Percentiles rank a stretch among this genome's conserved stretches.
Conservation (phyloP, 2,329 filamentous ascomycete species). For the Mollisiaceae sp. region DNA sequence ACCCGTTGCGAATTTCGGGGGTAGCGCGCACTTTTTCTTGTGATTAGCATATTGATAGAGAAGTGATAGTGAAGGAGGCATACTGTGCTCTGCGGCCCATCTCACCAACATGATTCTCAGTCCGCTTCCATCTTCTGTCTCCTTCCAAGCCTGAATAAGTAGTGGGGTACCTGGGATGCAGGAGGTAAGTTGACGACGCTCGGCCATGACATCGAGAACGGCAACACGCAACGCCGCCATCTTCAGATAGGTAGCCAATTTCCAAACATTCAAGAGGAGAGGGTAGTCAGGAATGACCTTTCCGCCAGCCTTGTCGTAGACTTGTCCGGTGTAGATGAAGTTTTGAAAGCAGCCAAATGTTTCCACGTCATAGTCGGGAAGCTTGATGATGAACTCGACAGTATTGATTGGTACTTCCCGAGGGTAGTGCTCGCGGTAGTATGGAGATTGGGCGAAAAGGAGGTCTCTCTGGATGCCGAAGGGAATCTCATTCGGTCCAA, state of each 20-base stretch:
- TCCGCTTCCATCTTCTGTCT: constrained; percentile 64
- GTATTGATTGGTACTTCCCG: constrained; percentile 24
- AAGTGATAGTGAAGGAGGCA: constrained; percentile 10
- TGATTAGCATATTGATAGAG: constrained; percentile 12
- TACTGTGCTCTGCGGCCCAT: constrained; percentile 66
- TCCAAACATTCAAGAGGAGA: constrained; percentile 39
- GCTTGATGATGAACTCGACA: constrained; percentile 37
- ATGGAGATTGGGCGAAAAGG: constrained; percentile 39
- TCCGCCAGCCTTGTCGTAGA: constrained; percentile 36
- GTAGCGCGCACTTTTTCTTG: constrained; percentile 44
- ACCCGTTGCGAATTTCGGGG: constrained; percentile 56
- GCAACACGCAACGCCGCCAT: constrained; percentile 38
- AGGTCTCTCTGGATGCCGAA: constrained; percentile 41
- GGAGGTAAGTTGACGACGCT: constrained; percentile 57
- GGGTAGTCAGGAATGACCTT: constrained; percentile 36
- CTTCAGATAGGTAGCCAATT: constrained; percentile 37
- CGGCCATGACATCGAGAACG: constrained; percentile 60
- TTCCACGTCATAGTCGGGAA: constrained; percentile 34
- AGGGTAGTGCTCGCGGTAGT: constrained; percentile 36
- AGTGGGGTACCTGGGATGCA: constrained; percentile 63
- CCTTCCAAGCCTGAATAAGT: constrained; percentile 65
- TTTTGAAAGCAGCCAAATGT: constrained; percentile 41
- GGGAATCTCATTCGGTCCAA: constrained; percentile 38
- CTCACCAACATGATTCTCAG: constrained; percentile 62
- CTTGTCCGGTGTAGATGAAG: constrained; percentile 39